A percentile compares a stretch with the other conserved stretches of the same genome.
These are phyloP conservation scores for Rubia balearica DNA, from an alignment of 305 asterid species.

Conservation along the genomic window DNA sequence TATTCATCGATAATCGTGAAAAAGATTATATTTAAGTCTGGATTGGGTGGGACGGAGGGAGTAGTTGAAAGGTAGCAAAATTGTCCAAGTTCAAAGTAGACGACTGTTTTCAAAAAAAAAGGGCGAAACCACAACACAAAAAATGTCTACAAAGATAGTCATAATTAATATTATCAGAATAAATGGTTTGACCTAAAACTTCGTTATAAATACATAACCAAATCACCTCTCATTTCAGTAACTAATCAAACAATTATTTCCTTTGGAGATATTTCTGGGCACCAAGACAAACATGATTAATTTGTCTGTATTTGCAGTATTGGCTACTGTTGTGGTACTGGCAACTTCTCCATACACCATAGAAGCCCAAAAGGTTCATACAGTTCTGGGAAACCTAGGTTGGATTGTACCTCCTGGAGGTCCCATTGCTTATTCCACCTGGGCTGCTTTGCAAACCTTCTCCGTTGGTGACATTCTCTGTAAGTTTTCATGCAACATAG, in stretches of 20 bases:
- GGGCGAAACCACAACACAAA: background rate
- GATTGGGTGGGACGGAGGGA: no score
- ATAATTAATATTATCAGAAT: background rate
- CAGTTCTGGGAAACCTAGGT: conserved; percentile 41
- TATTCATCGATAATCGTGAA: no score
- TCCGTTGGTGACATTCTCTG: conserved; percentile 10
- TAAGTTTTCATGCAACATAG: background rate
- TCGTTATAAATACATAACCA: conserved; percentile 4
- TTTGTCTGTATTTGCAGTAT: background rate
- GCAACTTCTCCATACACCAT: conserved; percentile 6
- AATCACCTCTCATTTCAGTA: background rate
- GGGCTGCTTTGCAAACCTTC: conserved; percentile 11
- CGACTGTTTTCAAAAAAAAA: no score
- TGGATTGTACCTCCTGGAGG: conserved; percentile 17
- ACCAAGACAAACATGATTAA: background rate
- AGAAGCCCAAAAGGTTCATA: conserved; percentile 11
- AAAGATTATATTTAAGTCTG: no score
- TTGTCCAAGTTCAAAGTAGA: conserved; percentile 2
- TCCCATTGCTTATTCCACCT: conserved; percentile 14
- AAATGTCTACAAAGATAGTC: background rate
- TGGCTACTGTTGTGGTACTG: background rate
- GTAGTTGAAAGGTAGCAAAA: background rate
- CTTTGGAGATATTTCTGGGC: background rate
- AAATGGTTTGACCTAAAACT: background rate
- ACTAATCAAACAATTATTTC: background rate